Conservation (phyloP, 2,329 filamentous ascomycete genomes). For the Claviceps digitariae region DNA sequence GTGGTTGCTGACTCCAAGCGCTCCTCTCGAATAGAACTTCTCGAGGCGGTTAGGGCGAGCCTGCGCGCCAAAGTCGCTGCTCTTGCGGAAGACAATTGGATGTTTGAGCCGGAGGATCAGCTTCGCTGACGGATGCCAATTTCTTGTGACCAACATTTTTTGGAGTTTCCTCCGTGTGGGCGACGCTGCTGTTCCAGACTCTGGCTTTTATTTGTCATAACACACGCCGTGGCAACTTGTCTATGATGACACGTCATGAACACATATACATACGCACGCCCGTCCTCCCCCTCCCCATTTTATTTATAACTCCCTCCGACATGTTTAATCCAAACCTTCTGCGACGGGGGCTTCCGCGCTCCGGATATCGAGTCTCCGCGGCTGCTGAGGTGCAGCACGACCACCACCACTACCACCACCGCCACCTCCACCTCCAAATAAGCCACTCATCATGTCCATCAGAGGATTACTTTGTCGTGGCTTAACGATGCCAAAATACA, state of each 20-base stretch:
- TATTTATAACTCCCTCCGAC: not conserved
- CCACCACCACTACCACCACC: constrained; percentile 16
- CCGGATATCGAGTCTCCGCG: constrained; percentile 29
- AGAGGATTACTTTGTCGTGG: constrained; percentile 84
- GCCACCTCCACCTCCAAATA: constrained; percentile 78
- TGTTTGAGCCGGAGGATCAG: constrained; percentile 62
- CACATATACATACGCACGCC: no score
- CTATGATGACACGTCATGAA: constrained; percentile 1
- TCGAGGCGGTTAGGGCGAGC: constrained; percentile 56
- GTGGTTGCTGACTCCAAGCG: not conserved
- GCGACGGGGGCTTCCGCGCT: constrained; percentile 36
- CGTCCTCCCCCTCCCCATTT: not conserved
- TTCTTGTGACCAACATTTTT: not conserved
- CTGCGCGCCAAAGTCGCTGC: constrained; percentile 59
- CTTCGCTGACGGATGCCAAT: constrained; percentile 18
- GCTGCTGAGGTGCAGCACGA: constrained; percentile 28
- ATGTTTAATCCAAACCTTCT: constrained; percentile 43
- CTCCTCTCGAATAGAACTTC: constrained; percentile 39
- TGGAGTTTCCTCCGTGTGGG: constrained; percentile 8
- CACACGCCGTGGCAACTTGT: not conserved
- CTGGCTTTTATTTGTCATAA: not conserved
- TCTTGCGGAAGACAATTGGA: constrained; percentile 77
- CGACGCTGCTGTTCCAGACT: not conserved
- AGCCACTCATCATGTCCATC: constrained; percentile 94
- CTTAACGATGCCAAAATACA: constrained; percentile 89